Base-by-base conservation (phyloP, 129 eudicot genomes). In the Kitagawia praeruptora region DNA sequence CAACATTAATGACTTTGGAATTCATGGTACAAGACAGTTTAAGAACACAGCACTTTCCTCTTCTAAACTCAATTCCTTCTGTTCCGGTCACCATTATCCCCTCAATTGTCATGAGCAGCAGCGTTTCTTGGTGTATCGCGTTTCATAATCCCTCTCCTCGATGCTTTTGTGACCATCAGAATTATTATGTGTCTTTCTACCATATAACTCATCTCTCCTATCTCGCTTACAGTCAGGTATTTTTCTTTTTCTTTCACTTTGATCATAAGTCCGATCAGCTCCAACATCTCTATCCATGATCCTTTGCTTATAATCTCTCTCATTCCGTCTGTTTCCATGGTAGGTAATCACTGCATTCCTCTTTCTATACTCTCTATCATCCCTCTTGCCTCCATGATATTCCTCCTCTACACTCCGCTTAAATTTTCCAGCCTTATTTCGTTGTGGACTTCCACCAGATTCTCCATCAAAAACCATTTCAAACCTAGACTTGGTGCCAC, bases 391-490 rank as follows among this genome's bases (percentile, higher is more conserved):
- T 71, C 81, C n/a, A 49, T 19, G 79, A 64, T 40, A 40, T 40
- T 64, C 40, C 11, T 28, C 9, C 39, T 25, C 71, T 27, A 11
- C 40, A 7, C 37, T 64, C 71, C 31, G 40, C 28, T 64, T 64
- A 49, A 72, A 78, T 73, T 86, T 85, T 74, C 87, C 81, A 42
- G 77, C 88, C 89, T 90, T 90, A 48, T 73, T 80, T 75, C 80
- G 85, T 70, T 48, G 81, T 72, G 97, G 96, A 74, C 91, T 88
- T 85, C 78, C 83, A 21, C 28, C 87, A 37, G 81, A 67, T 19
- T 88, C 96, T 41, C 89, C 97, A 72, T 89, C 98, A 85, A 95
- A 95, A 72, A 95, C 96, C 98, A 94, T 91, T 63, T 90, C 98
- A 79, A 76, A 91, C 97, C 89, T 82, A 41, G 89, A 85, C 80